Evolutionary conservation across 2,329 filamentous ascomycete genomes (phyloP).

Genomic region (Neofusicoccum parvum): DNA sequence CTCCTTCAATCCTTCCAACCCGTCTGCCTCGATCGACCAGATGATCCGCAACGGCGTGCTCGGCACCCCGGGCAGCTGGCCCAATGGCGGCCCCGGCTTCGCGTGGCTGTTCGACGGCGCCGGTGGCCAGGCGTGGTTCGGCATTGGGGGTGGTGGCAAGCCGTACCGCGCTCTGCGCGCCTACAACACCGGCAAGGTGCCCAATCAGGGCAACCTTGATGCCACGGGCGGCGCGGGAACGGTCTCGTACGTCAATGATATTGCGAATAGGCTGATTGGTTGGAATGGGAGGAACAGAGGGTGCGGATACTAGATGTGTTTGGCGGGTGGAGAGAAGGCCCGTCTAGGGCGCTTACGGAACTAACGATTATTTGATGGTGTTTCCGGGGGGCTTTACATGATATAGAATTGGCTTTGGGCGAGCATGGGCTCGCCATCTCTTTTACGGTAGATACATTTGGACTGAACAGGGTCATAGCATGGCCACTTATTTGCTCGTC

Average conservation of each 20-base stretch:
- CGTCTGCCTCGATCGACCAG: slow-evolving; percentile 22
- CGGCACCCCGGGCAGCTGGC: slow-evolving; percentile 16
- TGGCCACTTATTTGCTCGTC: too few relatives aligned
- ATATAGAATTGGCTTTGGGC: too few relatives aligned
- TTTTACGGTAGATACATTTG: too few relatives aligned
- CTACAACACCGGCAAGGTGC: slow-evolving; percentile 22
- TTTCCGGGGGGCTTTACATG: too few relatives aligned
- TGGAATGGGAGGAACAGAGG: slow-evolving; percentile 25
- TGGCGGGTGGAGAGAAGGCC: too few relatives aligned
- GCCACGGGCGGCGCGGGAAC: slow-evolving; percentile 14
- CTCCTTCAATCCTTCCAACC: slow-evolving; percentile 19
- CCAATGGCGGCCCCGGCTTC: slow-evolving; percentile 22
- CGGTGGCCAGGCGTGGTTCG: neutral
- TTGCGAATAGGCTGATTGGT: slow-evolving; percentile 29
- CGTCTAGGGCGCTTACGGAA: too few relatives aligned
- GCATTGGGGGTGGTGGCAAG: slow-evolving; percentile 18
- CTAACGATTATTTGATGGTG: too few relatives aligned
- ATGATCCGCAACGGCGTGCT: slow-evolving; percentile 28
- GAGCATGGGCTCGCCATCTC: too few relatives aligned
- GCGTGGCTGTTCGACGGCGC: slow-evolving; percentile 14
- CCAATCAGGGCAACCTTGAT: slow-evolving; percentile 14
- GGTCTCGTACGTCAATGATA: slow-evolving; percentile 26
- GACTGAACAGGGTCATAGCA: too few relatives aligned
- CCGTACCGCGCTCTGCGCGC: slow-evolving; percentile 23
- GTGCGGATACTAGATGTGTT: neutral